A percentile compares a stretch with the other conserved stretches of the same genome.
Evolutionary conservation across 2,329 filamentous ascomycete species (phyloP).

Genomic region (Metarhizium brunneum): DNA sequence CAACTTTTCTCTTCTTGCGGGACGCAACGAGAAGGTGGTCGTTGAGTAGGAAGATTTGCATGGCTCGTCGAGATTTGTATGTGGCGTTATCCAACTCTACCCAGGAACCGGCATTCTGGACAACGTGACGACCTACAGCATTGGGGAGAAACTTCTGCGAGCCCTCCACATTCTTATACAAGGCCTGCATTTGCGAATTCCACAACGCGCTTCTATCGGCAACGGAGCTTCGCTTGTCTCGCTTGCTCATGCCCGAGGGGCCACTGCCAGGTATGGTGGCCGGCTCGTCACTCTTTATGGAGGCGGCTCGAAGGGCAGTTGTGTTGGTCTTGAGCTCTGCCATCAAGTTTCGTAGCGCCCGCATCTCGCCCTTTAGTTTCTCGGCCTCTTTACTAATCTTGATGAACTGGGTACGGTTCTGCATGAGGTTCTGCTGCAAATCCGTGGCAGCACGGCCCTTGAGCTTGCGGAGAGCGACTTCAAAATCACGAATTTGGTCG

Average conservation of each 20-base stretch:
- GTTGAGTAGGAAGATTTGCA: constrained; percentile 88
- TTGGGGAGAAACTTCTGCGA: constrained; percentile 95
- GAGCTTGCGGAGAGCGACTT: constrained; percentile 64
- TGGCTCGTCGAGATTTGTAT: constrained; percentile 82
- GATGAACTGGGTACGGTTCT: constrained; percentile 97
- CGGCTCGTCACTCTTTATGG: constrained; percentile 39
- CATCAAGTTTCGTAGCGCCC: constrained; percentile 81
- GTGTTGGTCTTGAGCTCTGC: constrained; percentile 79
- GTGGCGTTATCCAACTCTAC: constrained; percentile 95
- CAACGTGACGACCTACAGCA: constrained; percentile 80
- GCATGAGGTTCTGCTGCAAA: constrained; percentile 89
- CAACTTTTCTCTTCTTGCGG: constrained; percentile 82
- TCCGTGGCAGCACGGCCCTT: constrained; percentile 73
- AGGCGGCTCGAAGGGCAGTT: constrained; percentile 52
- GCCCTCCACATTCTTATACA: constrained; percentile 97
- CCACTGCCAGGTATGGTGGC: constrained; percentile 42
- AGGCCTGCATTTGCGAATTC: constrained; percentile 60
- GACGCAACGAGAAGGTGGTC: constrained; percentile 89
- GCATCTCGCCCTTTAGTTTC: constrained; percentile 94
- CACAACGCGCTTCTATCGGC: constrained; percentile 57
- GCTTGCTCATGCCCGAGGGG: constrained; percentile 49
- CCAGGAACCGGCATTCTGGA: constrained; percentile 89
- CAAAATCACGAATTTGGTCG: constrained; percentile 75
- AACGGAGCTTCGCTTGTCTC: constrained; percentile 84
- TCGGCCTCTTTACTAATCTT: constrained; percentile 99